Conservation (phyloP, 768 basidiomycete genomes). For the Pleurotus citrinopileatus region DNA sequence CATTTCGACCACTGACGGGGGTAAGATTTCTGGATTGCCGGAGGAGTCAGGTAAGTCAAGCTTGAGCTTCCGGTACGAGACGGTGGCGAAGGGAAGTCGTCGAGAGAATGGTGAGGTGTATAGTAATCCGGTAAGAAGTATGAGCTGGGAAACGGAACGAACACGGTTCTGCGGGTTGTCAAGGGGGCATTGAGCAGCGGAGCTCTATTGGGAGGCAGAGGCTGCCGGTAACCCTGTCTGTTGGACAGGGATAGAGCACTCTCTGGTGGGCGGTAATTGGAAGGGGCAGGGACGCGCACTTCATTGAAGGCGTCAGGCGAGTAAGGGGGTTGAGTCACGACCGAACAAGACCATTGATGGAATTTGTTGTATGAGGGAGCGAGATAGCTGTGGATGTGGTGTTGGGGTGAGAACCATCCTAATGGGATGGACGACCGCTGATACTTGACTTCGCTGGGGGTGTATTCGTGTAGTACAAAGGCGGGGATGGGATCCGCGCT, state of each 20-base stretch:
- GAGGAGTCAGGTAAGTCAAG: not conserved
- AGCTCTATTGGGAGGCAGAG: not conserved
- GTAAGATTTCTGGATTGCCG: not conserved
- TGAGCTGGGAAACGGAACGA: not conserved
- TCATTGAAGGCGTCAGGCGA: not conserved
- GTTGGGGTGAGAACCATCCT: not conserved
- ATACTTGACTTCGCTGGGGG: not conserved
- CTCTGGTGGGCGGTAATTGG: not conserved
- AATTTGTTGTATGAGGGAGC: not conserved
- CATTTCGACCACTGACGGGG: not conserved
- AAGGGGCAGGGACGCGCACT: not conserved
- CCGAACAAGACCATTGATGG: not conserved
- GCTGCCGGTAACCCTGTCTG: not conserved
- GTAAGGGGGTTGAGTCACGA: not conserved
- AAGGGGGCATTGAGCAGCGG: not conserved
- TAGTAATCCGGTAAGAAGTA: too few species aligned
- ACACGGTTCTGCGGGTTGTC: not conserved
- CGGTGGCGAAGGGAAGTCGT: too few species aligned
- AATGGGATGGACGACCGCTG: not conserved
- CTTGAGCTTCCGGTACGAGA: too few species aligned
- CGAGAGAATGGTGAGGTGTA: too few species aligned
- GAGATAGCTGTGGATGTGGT: not conserved
- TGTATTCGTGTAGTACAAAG: not conserved
- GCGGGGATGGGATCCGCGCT: not conserved
- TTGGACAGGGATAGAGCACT: not conserved